A percentile compares a stretch with the other conserved stretches of the same genome.
Conservation (phyloP, 208 protist genomes). For the Wallacemonas sp. region DNA sequence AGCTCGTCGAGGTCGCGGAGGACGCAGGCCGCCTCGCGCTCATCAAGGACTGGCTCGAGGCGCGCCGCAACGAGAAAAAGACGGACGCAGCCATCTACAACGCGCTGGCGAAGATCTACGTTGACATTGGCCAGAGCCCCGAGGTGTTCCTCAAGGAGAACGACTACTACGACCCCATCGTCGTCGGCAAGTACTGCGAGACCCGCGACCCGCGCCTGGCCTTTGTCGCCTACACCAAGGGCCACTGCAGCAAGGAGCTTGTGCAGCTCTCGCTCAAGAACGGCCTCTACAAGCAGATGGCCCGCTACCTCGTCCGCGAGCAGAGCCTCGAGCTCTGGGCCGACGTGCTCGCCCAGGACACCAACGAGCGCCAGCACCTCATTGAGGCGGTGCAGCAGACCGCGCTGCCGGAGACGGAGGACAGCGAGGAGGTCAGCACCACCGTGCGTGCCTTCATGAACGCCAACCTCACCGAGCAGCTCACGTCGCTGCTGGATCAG, state of each 20-base stretch:
- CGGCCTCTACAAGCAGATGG: constrained; percentile 97
- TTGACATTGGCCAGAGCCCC: constrained; percentile 97
- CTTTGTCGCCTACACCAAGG: constrained; percentile 96
- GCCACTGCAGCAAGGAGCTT: constrained; percentile 97
- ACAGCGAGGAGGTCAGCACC: constrained; percentile 97
- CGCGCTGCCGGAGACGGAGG: constrained; percentile 97
- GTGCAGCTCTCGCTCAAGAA: constrained; percentile 97
- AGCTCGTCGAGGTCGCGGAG: constrained; percentile 85
- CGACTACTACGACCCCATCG: constrained; percentile 95
- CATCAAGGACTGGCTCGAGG: constrained; percentile 98
- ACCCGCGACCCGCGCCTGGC: constrained; percentile 98
- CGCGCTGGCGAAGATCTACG: constrained; percentile 99
- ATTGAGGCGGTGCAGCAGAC: constrained; percentile 99
- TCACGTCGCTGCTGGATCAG: constrained; percentile 99
- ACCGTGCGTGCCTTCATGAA: constrained; percentile 99
- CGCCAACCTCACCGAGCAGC: constrained; percentile 98
- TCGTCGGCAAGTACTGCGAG: constrained; percentile 99
- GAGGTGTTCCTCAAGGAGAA: constrained; percentile 98
- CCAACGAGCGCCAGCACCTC: constrained; percentile 88
- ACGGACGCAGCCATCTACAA: constrained; percentile 97
- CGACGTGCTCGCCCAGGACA: constrained; percentile 93
- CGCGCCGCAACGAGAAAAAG: constrained; percentile 93
- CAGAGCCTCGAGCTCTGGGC: constrained; percentile 98
- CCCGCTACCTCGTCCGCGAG: constrained; percentile 98
- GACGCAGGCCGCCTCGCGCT: constrained; percentile 95